Percentiles rank a stretch among this genome's conserved stretches.
phyloP scores from a whole-genome alignment of 139 green algal species.

The Dunaliella primolecta region DNA sequence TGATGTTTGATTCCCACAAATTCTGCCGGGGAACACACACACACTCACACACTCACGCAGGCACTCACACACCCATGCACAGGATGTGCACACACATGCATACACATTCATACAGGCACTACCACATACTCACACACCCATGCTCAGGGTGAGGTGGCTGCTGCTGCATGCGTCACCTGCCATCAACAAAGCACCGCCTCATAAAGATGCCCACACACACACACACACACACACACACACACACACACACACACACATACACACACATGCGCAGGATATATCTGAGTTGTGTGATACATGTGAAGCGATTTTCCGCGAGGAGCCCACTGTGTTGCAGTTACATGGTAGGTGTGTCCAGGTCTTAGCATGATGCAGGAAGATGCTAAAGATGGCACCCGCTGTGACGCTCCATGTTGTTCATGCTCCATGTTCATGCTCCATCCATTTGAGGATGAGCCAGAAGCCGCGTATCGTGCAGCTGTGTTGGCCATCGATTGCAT shows the following conservation, averaged over 20 bases:
- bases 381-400: neutral
- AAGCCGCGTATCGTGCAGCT: neutral
- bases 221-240: neutral
- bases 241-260: constrained; percentile 3
- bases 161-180: neutral
- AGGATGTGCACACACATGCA: neutral
- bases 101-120: neutral
- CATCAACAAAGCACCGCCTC: neutral
- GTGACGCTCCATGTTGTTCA: neutral
- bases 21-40: no score
- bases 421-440: neutral
- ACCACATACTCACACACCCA: neutral
- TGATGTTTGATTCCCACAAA: no score
- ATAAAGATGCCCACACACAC: no score
- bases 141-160: neutral
- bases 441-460: neutral
- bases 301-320: constrained; percentile 81
- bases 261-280: constrained; percentile 80
- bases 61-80: neutral
- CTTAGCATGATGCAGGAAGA: neutral
- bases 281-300: constrained; percentile 87
- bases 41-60: no score
- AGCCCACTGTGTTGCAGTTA: constrained; percentile 85
- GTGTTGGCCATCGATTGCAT: neutral
- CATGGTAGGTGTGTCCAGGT: constrained; percentile 38